These are phyloP conservation scores for Anisogramma anomala DNA, from an alignment of 2,329 filamentous ascomycete genomes.

Conservation along the genomic window DNA sequence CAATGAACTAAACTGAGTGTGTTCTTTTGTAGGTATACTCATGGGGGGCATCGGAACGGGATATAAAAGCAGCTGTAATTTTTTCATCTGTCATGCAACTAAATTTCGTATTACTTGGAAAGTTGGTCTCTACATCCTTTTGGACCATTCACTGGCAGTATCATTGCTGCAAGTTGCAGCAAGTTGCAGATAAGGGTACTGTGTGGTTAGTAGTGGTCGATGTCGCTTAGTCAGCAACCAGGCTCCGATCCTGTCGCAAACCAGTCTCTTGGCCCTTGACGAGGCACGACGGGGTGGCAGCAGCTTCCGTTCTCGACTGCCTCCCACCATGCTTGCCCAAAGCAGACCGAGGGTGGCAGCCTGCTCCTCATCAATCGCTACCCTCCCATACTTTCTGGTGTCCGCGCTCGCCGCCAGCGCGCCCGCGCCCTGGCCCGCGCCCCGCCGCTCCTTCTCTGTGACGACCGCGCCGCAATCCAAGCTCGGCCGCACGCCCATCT, in stretches of 20 bases:
- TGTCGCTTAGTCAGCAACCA: too few relatives aligned
- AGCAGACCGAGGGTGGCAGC: slow-evolving; percentile 49
- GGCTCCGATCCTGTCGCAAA: neutral
- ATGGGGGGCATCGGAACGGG: too few relatives aligned
- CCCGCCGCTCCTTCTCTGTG: slow-evolving; percentile 56
- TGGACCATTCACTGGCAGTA: too few relatives aligned
- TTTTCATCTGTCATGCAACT: too few relatives aligned
- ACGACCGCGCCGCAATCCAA: slow-evolving; percentile 60
- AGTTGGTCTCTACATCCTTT: too few relatives aligned
- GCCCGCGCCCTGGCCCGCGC: slow-evolving; percentile 24
- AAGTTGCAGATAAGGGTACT: too few relatives aligned
- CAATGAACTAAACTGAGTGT: too few relatives aligned
- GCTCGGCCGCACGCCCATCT: slow-evolving; percentile 70
- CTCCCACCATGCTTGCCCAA: slow-evolving; percentile 50
- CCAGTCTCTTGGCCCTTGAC: neutral
- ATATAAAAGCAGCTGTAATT: too few relatives aligned
- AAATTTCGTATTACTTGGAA: too few relatives aligned
- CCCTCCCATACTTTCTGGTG: slow-evolving; percentile 61
- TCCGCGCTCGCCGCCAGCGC: slow-evolving; percentile 44
- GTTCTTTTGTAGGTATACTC: too few relatives aligned
- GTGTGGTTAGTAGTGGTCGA: too few relatives aligned
- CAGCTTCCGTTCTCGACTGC: slow-evolving; percentile 9
- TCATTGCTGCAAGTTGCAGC: too few relatives aligned
- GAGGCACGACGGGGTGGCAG: slow-evolving; percentile 4
- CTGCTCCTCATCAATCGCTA: slow-evolving; percentile 34